Evolutionary conservation across 164 flowering plant species (phyloP), one percentile per base, ranked within the genome.

Genomic region (Stephania cephalantha): DNA sequence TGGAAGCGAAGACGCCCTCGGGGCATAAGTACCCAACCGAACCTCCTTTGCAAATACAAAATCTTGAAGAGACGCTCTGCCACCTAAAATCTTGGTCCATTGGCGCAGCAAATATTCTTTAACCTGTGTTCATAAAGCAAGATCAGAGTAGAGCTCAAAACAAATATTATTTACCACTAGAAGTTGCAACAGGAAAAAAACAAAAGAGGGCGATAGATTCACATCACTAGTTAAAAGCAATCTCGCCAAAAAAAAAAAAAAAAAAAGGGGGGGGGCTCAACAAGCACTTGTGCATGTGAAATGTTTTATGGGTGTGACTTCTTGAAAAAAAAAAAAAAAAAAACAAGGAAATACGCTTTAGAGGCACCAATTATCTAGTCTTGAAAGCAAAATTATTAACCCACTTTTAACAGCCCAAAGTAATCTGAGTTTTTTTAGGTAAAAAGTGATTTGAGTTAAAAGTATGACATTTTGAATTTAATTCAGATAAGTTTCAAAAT

Each of bases 31-130:
- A 48, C 98, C 97, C 75, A 95, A 83, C 6, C 98, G 94, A 35
- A 95, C 99, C 83, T 95, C 99, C 86, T 93, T 95, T 52, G 97
- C 92, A 80, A 95, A 95, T 72, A 93, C 82, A 84, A 95, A 95
- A 86, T 95, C 99, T 81, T 92, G 92, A 75, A 93, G 84, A 68
- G 97, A 87, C 68, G 87, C 86, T 81, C 90, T 86, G 45, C 92
- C 98, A 20, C 95, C 83, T 63, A 95, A 75, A 77, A 93, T 91
- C 71, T 89, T 74, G 35, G 82, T 85, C 99, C 99, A 93, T 63
- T 95, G 98, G 17, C 97, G 91, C 79, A 85, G 85, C 79, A 95
- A 76, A 80, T 93, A 92, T 67, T 72, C 77, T 78, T 86, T 93
- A 15, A 93, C 90, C 98, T 93, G 85, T 8, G 25, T 9, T 17